Base-by-base conservation (phyloP, 495 filamentous ascomycete genomes). In the Xylaria curta region DNA sequence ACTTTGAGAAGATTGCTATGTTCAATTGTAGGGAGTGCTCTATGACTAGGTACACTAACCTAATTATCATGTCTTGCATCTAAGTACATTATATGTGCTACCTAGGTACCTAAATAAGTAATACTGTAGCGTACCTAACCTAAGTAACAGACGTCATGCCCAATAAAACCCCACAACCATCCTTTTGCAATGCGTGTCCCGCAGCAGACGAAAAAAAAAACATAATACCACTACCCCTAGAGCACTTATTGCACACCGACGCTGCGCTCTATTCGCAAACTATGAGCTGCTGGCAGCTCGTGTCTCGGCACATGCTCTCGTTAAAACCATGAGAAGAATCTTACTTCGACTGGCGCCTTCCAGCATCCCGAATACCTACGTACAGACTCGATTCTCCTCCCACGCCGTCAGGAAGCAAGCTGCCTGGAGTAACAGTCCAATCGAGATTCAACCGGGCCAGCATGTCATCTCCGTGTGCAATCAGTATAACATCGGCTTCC, bases 321-420 rank as follows among this genome's bases (percentile, higher is more conserved):
- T 36, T 66, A 38, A 49, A 66, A 66, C 26, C 56, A 78, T 78
- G 76, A 73, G 49, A 69, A 72, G 59, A 60, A 59, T 53, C 63
- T 59, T 58, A 73, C 7, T 33, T 8, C 68, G 68, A 44, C 71
- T 73, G 72, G 65, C 68, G 54, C 59, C 53, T 53, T 15, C 33
- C 53, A 65, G 31, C 19, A 56, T 5, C 36, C 21, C 31, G 36
- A 31, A 44, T 46, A 24, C 42, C 47, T 36, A 15, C 17, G 46
- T 31, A 28, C 54, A 36, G 8, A 24, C 19, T 19, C 62, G 21
- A 31, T 28, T 3, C 21, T 6, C 56, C n/a, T n/a, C 38, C 53
- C 12, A 2, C 24, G 21, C 13, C 47, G 17, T 36, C 68, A n/a
- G 24, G 6, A 58, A 12, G 53, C 40, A 12, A 26, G 3, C 21